Evolutionary conservation across 2,329 filamentous ascomycete species (phyloP), one percentile per base, ranked within the genome.

Genomic region (Spiromastix sp.): DNA sequence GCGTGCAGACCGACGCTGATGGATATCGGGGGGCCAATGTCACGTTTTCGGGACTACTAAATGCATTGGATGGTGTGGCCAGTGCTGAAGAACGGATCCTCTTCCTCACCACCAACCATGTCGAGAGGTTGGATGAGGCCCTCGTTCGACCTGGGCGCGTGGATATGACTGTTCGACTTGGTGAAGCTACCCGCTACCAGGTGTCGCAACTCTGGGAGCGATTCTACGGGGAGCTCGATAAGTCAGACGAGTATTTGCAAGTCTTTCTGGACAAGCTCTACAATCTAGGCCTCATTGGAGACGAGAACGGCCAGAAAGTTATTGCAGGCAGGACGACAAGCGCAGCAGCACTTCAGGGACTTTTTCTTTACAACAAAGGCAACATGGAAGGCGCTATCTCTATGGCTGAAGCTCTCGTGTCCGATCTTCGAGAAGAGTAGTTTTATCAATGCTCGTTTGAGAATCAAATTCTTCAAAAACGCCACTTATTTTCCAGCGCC

Each of bases 321-420:
- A 67, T 58, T 36, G 39, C 62, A 4, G 59, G 63, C 26, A 66
- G 67, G 30, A 65, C 64, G 39, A 83, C 85, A 11, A 96, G 87
- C 55, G 87, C 89, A 4, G 91, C 91, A 18, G 85, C 86, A 15
- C 77, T 98, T 19, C 91, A 98, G 60, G 91, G 91, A 0, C 61
- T 98, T 29, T 98, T 98, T 59, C 59, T 96, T 56, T 93, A 93
- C 57, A 93, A 96, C 62, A 98, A 98, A 64, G 82, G 80, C 44
- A 74, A 93, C 48, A 82, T 87, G 68, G 71, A 86, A 46, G 86
- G 89, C 2, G 89, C 89, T 10, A 87, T 96, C 45, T 64, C 67
- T 11, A 86, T 83, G 79, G 81, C 79, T 1, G 78, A 83, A 31
- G 57, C 44, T 11, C 47, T 63, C 9, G 54, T 44, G 16, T 21